These are phyloP conservation scores for Colletotrichum sp. DNA, from an alignment of 2,329 filamentous ascomycete species.

Conservation along the genomic window DNA sequence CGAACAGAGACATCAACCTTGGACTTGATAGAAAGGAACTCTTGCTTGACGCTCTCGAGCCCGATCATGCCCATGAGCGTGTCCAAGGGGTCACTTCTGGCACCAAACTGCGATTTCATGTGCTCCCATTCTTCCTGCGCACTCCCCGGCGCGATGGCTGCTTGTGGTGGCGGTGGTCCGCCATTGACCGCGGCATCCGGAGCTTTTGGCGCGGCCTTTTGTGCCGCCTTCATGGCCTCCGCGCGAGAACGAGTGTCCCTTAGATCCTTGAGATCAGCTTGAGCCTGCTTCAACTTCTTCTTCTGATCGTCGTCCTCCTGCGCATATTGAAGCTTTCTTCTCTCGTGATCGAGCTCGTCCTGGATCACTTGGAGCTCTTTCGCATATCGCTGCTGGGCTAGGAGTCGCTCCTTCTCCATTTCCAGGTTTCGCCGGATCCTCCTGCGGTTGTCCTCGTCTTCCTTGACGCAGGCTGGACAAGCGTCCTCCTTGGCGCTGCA, in stretches of 20 bases:
- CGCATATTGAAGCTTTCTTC: constrained; percentile 45
- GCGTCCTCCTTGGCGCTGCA: constrained; percentile 48
- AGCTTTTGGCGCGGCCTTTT: background rate
- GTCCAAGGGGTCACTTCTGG: constrained; percentile 61
- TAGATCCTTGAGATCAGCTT: constrained; percentile 49
- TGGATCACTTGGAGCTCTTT: constrained; percentile 51
- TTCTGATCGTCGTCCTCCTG: constrained; percentile 49
- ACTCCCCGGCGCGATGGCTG: constrained; percentile 5
- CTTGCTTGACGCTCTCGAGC: constrained; percentile 69
- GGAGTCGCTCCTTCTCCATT: constrained; percentile 53
- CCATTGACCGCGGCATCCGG: background rate
- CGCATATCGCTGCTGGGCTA: constrained; percentile 48
- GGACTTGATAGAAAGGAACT: constrained; percentile 67
- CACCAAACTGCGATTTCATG: constrained; percentile 59
- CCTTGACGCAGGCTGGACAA: constrained; percentile 58
- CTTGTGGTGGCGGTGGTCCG: background rate
- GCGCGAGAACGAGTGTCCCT: constrained; percentile 31
- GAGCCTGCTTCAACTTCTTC: constrained; percentile 48
- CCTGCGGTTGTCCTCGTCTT: constrained; percentile 50
- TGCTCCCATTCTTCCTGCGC: constrained; percentile 64
- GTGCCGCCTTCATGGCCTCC: constrained; percentile 10
- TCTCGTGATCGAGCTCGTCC: constrained; percentile 59
- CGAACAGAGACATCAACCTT: constrained; percentile 65
- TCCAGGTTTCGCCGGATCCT: constrained; percentile 50
- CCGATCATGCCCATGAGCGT: constrained; percentile 73